Evolutionary conservation across 768 basidiomycete species (phyloP).

Genomic region (Termitomyces sp.): DNA sequence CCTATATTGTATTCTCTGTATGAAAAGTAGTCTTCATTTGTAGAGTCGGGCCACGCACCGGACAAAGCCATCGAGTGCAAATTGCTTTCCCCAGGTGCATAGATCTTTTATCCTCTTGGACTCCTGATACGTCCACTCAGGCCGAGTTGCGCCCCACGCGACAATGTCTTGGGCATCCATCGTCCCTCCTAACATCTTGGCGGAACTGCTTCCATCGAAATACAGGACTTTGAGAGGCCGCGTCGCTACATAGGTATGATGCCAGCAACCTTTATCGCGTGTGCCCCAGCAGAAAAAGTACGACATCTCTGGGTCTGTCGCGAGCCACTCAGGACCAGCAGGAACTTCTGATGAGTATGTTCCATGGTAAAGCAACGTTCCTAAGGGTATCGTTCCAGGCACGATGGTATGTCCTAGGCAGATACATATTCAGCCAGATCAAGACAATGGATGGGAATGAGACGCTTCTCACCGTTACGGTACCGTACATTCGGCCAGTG

Average conservation of each 20-base stretch:
- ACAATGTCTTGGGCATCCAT: background rate
- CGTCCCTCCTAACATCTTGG: constrained; percentile 24
- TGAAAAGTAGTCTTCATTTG: background rate
- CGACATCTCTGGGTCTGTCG: constrained; percentile 34
- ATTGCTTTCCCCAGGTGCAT: background rate
- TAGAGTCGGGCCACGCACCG: background rate
- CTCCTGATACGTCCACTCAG: background rate
- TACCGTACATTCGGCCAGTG: too few relatives aligned
- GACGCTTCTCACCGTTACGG: too few relatives aligned
- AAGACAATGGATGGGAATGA: too few relatives aligned
- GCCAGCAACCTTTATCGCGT: constrained; percentile 21
- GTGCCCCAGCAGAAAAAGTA: constrained; percentile 31
- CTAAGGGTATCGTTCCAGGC: constrained; percentile 6
- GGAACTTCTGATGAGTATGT: constrained; percentile 20
- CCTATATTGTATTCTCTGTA: background rate
- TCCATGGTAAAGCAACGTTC: constrained; percentile 34
- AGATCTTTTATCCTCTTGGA: background rate
- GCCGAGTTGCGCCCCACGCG: background rate
- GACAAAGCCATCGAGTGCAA: background rate
- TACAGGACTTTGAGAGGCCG: constrained; percentile 41
- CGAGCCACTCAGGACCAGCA: constrained; percentile 27
- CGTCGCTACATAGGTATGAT: constrained; percentile 2
- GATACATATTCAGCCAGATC: background rate
- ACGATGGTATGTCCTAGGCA: background rate
- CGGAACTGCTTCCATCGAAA: constrained; percentile 47